phyloP scores from a whole-genome alignment of 768 basidiomycete genomes.

The Collybiopsis confluens region DNA sequence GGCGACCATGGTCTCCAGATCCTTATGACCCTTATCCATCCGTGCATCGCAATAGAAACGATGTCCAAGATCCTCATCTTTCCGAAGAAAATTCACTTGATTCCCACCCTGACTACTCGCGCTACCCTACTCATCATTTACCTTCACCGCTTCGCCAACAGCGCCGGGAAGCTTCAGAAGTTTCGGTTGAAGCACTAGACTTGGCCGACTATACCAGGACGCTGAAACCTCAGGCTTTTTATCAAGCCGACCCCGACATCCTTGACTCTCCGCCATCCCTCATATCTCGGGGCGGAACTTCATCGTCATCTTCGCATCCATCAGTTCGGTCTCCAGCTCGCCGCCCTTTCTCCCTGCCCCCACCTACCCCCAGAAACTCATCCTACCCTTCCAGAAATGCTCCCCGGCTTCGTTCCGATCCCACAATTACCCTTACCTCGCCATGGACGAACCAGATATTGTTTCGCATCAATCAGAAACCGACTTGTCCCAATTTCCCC shows the following conservation, averaged over 20 bases:
- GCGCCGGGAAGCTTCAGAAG: constrained; percentile 53
- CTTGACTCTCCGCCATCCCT: constrained; percentile 33
- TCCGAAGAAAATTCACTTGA: constrained; percentile 11
- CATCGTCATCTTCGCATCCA: constrained; percentile 33
- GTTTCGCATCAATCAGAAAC: constrained; percentile 38
- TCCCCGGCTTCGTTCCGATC: constrained; percentile 16
- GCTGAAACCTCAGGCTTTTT: constrained; percentile 31
- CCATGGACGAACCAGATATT: constrained; percentile 12
- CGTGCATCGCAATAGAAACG: constrained; percentile 12
- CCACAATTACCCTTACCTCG: constrained; percentile 15
- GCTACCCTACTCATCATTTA: constrained; percentile 14
- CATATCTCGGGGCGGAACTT: constrained; percentile 38
- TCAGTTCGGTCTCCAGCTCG: constrained; percentile 21
- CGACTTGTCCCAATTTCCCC: constrained; percentile 59
- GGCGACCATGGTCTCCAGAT: constrained; percentile 66
- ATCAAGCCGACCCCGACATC: constrained; percentile 6
- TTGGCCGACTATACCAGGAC: constrained; percentile 65
- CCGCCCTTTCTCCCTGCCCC: constrained; percentile 48
- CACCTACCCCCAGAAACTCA: constrained; percentile 24
- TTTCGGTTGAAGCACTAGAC: constrained; percentile 67
- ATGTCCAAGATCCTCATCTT: constrained; percentile 15
- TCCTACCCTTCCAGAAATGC: constrained; percentile 15
- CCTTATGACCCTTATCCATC: constrained; percentile 41
- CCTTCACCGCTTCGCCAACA: constrained; percentile 19
- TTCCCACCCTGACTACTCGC: constrained; percentile 12